A percentile compares a stretch with the other conserved stretches of the same genome.
Evolutionary conservation across 202 grass and related monocot species (phyloP).

Genomic region (Setaria viridis): DNA sequence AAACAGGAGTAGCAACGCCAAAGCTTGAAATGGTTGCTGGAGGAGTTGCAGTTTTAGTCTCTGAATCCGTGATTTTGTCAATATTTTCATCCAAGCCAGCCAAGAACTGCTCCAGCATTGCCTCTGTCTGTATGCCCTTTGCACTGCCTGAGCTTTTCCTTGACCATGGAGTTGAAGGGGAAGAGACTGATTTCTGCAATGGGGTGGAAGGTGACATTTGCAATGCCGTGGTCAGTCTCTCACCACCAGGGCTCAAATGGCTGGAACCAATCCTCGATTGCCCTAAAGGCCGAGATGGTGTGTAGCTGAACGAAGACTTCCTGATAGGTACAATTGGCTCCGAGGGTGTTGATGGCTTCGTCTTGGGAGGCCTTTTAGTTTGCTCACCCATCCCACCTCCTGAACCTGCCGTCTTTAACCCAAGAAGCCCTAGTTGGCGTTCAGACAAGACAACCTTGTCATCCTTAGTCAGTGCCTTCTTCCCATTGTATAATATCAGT

Average conservation of each 20-base stretch:
- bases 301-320: conserved; percentile 81
- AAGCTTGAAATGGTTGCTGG: conserved; percentile 60
- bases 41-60: conserved; percentile 63
- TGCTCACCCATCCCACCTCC: conserved; percentile 45
- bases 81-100: conserved; percentile 75
- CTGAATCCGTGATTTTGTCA: conserved; percentile 64
- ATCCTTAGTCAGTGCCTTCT: conserved; percentile 55
- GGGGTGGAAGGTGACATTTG: conserved; percentile 73
- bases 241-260: conserved; percentile 64
- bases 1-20: conserved; percentile 71
- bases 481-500: conserved; percentile 60
- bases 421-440: conserved; percentile 68
- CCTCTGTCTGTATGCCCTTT: conserved; percentile 90
- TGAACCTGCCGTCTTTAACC: conserved; percentile 46
- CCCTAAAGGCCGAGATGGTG: conserved; percentile 54
- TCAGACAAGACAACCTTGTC: conserved; percentile 58
- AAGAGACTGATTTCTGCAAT: conserved; percentile 60
- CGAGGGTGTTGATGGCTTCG: conserved; percentile 57
- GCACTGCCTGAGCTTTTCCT: conserved; percentile 75
- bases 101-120: conserved; percentile 82
- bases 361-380: conserved; percentile 82
- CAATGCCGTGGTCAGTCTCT: conserved; percentile 55
- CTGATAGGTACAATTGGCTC: conserved; percentile 85
- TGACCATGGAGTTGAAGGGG: conserved; percentile 89
- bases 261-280: conserved; percentile 57